Percentiles rank a stretch among this genome's conserved stretches.
phyloP scores from a whole-genome alignment of 495 filamentous ascomycete genomes.

The Trichocladium antarcticum region DNA sequence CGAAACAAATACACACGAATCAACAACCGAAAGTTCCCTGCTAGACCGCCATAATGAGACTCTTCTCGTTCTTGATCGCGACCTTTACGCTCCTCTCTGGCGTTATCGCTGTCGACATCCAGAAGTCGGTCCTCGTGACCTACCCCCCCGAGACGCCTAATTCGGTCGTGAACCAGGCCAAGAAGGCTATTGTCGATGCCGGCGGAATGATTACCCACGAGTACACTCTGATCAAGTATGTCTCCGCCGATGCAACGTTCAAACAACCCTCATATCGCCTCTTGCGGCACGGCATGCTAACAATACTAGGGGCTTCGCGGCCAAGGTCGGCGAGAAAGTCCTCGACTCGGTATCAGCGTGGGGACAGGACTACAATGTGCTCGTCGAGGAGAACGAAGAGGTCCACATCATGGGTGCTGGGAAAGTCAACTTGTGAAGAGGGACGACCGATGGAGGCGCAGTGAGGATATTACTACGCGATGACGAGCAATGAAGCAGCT shows the following conservation, averaged over 20 bases:
- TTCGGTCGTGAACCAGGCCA: slow-evolving; percentile 55
- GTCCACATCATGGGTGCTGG: slow-evolving; percentile 10
- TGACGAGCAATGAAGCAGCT: neutral
- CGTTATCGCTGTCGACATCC: slow-evolving; percentile 42
- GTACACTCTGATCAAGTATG: slow-evolving; percentile 48
- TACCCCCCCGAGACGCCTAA: slow-evolving; percentile 65
- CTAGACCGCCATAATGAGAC: slow-evolving; percentile 45
- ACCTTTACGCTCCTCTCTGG: slow-evolving; percentile 44
- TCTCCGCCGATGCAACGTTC: neutral
- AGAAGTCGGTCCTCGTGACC: slow-evolving; percentile 66
- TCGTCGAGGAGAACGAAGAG: slow-evolving; percentile 64
- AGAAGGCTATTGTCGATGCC: slow-evolving; percentile 53
- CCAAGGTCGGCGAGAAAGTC: slow-evolving; percentile 55
- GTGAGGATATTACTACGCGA: neutral
- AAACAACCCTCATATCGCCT: no score
- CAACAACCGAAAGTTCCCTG: neutral
- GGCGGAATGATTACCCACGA: slow-evolving; percentile 51
- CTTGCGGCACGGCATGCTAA: slow-evolving; percentile 3
- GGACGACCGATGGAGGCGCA: neutral
- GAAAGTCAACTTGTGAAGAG: slow-evolving; percentile 1
- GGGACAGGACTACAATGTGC: slow-evolving; percentile 51
- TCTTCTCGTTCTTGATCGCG: slow-evolving; percentile 42
- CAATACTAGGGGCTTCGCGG: slow-evolving; percentile 58
- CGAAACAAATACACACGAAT: neutral
- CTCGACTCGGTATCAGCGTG: slow-evolving; percentile 56